A percentile compares a stretch with the other conserved stretches of the same genome.
Evolutionary conservation across 305 asterid genomes (phyloP).

Genomic region (Euphrasia arctica): DNA sequence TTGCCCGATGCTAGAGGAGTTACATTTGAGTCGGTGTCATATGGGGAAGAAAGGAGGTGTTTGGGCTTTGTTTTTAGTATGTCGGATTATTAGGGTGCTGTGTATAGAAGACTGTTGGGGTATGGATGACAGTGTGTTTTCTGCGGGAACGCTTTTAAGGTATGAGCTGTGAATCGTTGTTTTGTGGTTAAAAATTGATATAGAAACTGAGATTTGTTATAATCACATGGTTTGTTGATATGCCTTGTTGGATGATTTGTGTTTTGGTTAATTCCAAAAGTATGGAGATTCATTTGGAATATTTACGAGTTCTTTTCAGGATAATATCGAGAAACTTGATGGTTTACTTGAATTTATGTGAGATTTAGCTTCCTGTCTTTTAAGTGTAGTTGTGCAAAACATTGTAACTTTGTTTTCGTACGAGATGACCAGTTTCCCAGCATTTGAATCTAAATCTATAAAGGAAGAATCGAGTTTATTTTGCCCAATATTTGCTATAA

Average conservation of each 20-base stretch:
- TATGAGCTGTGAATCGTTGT: constrained; percentile 26
- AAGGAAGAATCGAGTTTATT: not conserved
- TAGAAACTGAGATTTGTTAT: constrained; percentile 1
- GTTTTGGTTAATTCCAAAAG: no score
- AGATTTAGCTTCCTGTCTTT: no score
- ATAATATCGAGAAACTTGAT: no score
- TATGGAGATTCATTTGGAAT: not conserved
- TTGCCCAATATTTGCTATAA: no score
- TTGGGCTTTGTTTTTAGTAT: constrained; percentile 64
- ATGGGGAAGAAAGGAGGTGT: constrained; percentile 51
- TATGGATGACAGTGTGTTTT: constrained; percentile 52
- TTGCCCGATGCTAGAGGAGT: constrained; percentile 74
- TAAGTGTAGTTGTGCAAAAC: no score
- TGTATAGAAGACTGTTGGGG: constrained; percentile 85
- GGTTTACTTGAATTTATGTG: no score
- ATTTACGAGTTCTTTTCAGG: no score
- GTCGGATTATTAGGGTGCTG: constrained; percentile 48
- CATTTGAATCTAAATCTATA: no score
- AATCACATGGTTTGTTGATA: not conserved
- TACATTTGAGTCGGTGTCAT: constrained; percentile 63
- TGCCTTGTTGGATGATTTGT: not conserved
- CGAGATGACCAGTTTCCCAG: no score
- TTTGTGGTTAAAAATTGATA: not conserved
- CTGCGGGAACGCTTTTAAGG: constrained; percentile 63
- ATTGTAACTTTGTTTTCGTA: no score